Percentiles rank a stretch among this genome's conserved stretches.
These are phyloP conservation scores for Rubus parviflorus DNA, from an alignment of 306 rosid species.

Conservation along the genomic window DNA sequence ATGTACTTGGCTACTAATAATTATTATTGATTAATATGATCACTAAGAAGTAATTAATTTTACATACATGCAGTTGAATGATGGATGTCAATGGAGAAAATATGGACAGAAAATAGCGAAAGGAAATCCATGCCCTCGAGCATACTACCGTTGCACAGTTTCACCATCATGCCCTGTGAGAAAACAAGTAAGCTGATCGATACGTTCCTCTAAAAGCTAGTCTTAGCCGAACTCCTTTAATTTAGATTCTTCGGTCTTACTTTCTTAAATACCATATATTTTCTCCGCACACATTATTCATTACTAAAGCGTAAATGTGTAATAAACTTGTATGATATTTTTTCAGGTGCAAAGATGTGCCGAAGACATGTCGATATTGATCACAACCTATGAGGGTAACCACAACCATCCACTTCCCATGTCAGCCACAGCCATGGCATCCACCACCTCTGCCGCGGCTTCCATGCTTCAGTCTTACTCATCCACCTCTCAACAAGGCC, in stretches of 20 bases:
- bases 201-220: neutral
- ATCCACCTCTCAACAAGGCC: constrained; percentile 33
- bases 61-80: constrained; percentile 50
- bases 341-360: constrained; percentile 74
- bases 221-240: no score
- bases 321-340: neutral
- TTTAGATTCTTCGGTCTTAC: no score
- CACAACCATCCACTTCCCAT: constrained; percentile 67
- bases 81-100: constrained; percentile 91
- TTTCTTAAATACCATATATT: neutral
- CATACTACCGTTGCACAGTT: constrained; percentile 73
- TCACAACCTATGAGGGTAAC: constrained; percentile 73
- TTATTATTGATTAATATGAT: neutral
- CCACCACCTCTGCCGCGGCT: constrained; percentile 66
- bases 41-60: neutral
- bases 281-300: neutral
- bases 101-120: constrained; percentile 85
- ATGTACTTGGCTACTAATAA: neutral
- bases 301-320: neutral
- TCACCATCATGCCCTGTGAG: constrained; percentile 66
- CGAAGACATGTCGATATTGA: constrained; percentile 65
- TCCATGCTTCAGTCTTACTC: constrained; percentile 61
- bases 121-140: constrained; percentile 85
- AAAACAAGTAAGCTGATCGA: constrained; percentile 53
- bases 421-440: constrained; percentile 72